Evolutionary conservation across 2,329 filamentous ascomycete genomes (phyloP).

Genomic region (Claviceps fusiformis): DNA sequence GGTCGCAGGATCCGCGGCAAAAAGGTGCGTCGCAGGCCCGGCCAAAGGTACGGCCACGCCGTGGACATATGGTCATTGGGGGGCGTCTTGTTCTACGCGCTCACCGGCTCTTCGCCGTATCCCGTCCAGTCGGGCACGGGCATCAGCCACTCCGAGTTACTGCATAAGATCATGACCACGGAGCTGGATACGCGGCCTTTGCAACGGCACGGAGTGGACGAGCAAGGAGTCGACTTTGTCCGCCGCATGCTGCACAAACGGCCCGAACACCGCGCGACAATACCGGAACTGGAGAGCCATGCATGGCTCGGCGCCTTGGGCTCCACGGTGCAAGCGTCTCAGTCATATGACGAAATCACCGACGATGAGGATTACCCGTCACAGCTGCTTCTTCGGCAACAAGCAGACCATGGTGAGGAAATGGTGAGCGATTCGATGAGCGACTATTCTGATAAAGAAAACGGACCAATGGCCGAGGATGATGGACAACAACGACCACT

Average conservation of each 20-base stretch:
- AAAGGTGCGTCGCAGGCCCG: conserved; percentile 43
- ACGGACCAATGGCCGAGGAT: conserved; percentile 49
- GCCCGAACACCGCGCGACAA: conserved; percentile 62
- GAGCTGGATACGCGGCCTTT: conserved; percentile 55
- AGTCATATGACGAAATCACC: conserved; percentile 46
- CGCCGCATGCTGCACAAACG: conserved; percentile 68
- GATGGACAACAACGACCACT: conserved; percentile 10
- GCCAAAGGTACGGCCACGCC: conserved; percentile 70
- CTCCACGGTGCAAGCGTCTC: conserved; percentile 20
- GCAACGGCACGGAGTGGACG: conserved; percentile 42
- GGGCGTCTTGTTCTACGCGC: conserved; percentile 75
- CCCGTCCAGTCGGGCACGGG: conserved; percentile 63
- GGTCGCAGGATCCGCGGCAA: conserved; percentile 50
- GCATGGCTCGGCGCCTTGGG: conserved; percentile 49
- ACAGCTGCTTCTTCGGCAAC: conserved; percentile 29
- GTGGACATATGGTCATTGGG: conserved; percentile 96
- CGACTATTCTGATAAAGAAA: conserved; percentile 72
- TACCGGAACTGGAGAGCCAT: conserved; percentile 55
- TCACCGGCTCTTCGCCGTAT: conserved; percentile 73
- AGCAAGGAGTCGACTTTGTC: conserved; percentile 60
- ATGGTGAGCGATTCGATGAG: conserved; percentile 29
- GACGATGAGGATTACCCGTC: conserved; percentile 49
- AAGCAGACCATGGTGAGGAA: conserved; percentile 20
- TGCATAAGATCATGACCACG: conserved; percentile 75
- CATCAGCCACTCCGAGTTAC: conserved; percentile 63